Conservation (phyloP, 306 rosid species). For the Quercus berberidifolia region DNA sequence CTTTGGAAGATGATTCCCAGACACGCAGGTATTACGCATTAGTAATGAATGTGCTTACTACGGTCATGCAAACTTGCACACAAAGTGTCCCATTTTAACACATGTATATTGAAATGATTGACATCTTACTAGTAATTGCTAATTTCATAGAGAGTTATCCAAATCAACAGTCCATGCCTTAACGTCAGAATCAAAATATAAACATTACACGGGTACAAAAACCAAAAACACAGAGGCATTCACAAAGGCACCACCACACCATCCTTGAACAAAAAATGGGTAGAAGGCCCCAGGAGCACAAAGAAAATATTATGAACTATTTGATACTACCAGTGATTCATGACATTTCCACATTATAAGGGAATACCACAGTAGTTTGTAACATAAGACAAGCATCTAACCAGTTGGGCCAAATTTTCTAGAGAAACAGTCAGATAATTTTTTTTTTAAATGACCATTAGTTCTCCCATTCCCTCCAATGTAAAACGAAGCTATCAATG, state of each 20-base stretch:
- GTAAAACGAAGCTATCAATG: not conserved
- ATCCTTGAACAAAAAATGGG: not conserved
- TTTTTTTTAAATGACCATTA: not conserved
- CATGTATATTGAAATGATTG: not conserved
- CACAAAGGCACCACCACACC: not conserved
- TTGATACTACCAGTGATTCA: not conserved
- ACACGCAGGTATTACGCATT: not conserved
- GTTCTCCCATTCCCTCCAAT: not conserved
- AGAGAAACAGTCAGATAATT: not conserved
- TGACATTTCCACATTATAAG: not conserved
- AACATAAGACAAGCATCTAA: not conserved
- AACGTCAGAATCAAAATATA: conserved; percentile 9
- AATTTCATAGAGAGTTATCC: not conserved
- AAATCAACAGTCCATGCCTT: not conserved
- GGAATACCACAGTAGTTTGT: no score
- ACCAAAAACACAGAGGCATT: not conserved
- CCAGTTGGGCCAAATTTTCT: not conserved
- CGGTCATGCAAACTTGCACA: not conserved
- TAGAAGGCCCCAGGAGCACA: not conserved
- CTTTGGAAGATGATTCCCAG: not conserved
- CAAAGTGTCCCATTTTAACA: not conserved
- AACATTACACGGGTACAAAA: not conserved
- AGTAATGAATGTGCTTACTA: not conserved
- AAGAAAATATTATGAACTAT: not conserved
- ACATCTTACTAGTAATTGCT: not conserved